Evolutionary conservation across 176 grass and related monocot genomes (phyloP).

Genomic region (Aegilops longissima): DNA sequence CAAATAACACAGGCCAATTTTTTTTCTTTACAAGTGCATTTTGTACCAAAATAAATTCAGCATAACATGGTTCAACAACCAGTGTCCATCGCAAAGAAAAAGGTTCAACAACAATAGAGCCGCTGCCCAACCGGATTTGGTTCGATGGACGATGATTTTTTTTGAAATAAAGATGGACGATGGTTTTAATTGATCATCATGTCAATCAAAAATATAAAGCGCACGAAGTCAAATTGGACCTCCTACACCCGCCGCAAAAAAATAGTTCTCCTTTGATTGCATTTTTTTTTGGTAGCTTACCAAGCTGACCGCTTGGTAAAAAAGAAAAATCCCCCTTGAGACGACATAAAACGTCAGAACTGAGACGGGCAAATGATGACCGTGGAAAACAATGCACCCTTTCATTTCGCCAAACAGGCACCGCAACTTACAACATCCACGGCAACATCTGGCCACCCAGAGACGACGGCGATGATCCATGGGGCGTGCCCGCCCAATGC

Average conservation of each 20-base stretch:
- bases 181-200: background rate
- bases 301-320: too few relatives aligned
- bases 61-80: background rate
- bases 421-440: constrained; percentile 16
- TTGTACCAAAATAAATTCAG: background rate
- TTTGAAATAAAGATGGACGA: background rate
- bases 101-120: background rate
- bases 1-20: too few relatives aligned
- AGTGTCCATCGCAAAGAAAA: too few relatives aligned
- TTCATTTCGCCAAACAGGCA: constrained; percentile 11
- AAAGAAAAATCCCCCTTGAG: too few relatives aligned
- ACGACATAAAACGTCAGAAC: background rate
- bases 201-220: background rate
- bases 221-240: background rate
- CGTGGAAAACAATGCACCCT: constrained; percentile 6
- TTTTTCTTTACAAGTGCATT: background rate
- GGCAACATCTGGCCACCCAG: background rate
- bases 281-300: too few relatives aligned
- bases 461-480: constrained; percentile 20
- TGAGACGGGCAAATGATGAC: background rate
- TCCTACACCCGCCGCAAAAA: too few relatives aligned
- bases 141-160: background rate
- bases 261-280: too few relatives aligned
- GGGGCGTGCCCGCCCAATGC: background rate
- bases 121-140: background rate